phyloP scores from a whole-genome alignment of 2,329 filamentous ascomycete genomes.

The Colletotrichum sp. region DNA sequence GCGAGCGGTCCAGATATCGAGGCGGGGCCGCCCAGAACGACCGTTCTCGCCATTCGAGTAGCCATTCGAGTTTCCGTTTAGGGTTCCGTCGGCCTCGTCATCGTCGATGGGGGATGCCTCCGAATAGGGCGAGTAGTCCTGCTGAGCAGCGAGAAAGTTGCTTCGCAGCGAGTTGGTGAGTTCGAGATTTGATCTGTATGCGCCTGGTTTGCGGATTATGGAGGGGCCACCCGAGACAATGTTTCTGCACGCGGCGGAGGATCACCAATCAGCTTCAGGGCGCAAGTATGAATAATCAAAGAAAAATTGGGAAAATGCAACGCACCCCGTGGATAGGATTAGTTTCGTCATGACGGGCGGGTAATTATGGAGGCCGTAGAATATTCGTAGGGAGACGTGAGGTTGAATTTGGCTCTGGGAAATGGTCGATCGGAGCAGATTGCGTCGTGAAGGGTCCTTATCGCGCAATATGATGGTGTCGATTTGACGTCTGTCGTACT shows the following conservation, averaged over 20 bases:
- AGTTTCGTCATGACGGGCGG: slow-evolving; percentile 73
- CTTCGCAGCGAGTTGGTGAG: slow-evolving; percentile 85
- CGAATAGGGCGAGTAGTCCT: slow-evolving; percentile 54
- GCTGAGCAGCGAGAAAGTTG: slow-evolving; percentile 79
- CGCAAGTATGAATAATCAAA: slow-evolving; percentile 27
- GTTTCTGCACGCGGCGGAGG: slow-evolving; percentile 57
- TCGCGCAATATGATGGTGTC: slow-evolving; percentile 11
- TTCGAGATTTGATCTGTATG: slow-evolving; percentile 89
- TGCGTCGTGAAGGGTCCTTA: not conserved
- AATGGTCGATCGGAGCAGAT: not conserved
- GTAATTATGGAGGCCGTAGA: not conserved
- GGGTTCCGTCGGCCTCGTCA: slow-evolving; percentile 29
- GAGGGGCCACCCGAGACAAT: slow-evolving; percentile 85
- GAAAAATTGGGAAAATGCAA: slow-evolving; percentile 21
- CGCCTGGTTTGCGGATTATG: slow-evolving; percentile 79
- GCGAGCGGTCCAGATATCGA: slow-evolving; percentile 71
- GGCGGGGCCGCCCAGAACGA: slow-evolving; percentile 28
- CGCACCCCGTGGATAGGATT: slow-evolving; percentile 85
- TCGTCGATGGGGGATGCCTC: slow-evolving; percentile 27
- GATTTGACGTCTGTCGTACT: not conserved
- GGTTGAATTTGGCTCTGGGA: not conserved
- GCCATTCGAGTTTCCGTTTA: slow-evolving; percentile 28
- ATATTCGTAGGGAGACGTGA: not conserved
- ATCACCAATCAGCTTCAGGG: slow-evolving; percentile 21
- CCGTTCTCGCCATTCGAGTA: slow-evolving; percentile 32